A percentile compares a stretch with the other conserved stretches of the same genome.
Conservation (phyloP, 1,284 basidiomycete genomes). For the Rhodotorula sp. region DNA sequence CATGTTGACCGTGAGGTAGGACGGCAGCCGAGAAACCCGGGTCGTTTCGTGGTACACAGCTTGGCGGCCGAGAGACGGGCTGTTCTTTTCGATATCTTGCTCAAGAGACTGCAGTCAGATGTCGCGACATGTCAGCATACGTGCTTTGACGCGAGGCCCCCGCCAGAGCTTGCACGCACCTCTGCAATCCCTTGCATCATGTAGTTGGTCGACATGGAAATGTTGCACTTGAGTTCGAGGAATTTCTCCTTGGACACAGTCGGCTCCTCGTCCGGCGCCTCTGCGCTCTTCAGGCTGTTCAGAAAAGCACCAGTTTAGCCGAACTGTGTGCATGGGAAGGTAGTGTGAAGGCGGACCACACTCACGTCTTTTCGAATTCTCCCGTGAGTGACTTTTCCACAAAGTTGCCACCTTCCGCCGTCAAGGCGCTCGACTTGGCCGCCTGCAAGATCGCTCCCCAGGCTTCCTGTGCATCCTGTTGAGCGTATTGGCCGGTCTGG, state of each 20-base stretch:
- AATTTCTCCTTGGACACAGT: slow-evolving; percentile 68
- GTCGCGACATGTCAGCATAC: background rate
- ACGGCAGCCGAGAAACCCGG: slow-evolving; percentile 77
- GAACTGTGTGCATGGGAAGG: background rate
- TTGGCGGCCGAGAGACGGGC: slow-evolving; percentile 71
- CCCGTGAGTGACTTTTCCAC: slow-evolving; percentile 83
- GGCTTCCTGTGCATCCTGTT: slow-evolving; percentile 97
- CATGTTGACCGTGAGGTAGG: slow-evolving; percentile 81
- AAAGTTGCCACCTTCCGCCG: slow-evolving; percentile 51
- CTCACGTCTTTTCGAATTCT: slow-evolving; percentile 76
- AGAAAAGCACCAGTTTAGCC: background rate
- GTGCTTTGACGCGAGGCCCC: background rate
- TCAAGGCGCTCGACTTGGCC: slow-evolving; percentile 60
- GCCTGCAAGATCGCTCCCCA: slow-evolving; percentile 81
- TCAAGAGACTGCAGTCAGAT: slow-evolving; percentile 7
- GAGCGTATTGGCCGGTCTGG: slow-evolving; percentile 64
- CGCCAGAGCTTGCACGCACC: slow-evolving; percentile 54
- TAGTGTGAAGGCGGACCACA: background rate
- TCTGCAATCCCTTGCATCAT: slow-evolving; percentile 83
- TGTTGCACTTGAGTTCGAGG: slow-evolving; percentile 91
- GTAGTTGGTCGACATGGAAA: slow-evolving; percentile 78
- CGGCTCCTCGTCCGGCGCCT: slow-evolving; percentile 74
- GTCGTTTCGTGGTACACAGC: slow-evolving; percentile 82
- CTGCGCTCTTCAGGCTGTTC: slow-evolving; percentile 66
- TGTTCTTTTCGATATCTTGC: slow-evolving; percentile 70